These are phyloP conservation scores for Cladosporium colombiae DNA, from an alignment of 2,329 filamentous ascomycete species.

Conservation along the genomic window DNA sequence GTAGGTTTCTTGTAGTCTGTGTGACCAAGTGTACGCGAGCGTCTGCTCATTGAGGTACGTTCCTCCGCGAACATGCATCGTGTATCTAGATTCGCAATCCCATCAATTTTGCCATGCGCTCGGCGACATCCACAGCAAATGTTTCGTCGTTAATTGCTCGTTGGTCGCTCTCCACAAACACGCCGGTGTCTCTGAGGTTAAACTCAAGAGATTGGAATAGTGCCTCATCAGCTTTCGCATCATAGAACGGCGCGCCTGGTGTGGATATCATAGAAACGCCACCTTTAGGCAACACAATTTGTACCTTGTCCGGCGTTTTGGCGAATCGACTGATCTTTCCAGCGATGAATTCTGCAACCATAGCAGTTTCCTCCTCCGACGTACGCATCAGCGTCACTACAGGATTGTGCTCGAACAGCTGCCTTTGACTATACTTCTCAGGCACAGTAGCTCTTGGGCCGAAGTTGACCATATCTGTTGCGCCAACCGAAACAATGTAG, in stretches of 20 bases:
- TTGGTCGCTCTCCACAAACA: slow-evolving; percentile 55
- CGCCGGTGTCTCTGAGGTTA: slow-evolving; percentile 51
- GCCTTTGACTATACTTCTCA: slow-evolving; percentile 52
- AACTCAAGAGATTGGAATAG: slow-evolving; percentile 51
- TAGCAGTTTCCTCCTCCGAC: slow-evolving; percentile 55
- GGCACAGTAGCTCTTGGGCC: slow-evolving; percentile 59
- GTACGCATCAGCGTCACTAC: slow-evolving; percentile 68
- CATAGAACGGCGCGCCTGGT: slow-evolving; percentile 55
- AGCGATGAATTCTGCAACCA: slow-evolving; percentile 59
- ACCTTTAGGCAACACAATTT: slow-evolving; percentile 61
- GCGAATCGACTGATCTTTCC: slow-evolving; percentile 51
- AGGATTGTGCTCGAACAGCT: slow-evolving; percentile 66
- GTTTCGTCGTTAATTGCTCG: slow-evolving; percentile 56
- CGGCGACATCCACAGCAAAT: slow-evolving; percentile 53
- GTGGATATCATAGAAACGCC: slow-evolving; percentile 64
- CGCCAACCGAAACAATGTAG: slow-evolving; percentile 52
- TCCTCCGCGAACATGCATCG: background rate
- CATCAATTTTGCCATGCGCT: slow-evolving; percentile 34
- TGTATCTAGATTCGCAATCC: slow-evolving; percentile 8
- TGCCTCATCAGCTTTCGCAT: slow-evolving; percentile 49
- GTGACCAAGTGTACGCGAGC: background rate
- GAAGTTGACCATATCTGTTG: slow-evolving; percentile 65
- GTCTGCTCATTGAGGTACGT: background rate
- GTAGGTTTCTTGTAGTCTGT: background rate
- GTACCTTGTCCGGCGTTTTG: slow-evolving; percentile 44